phyloP scores from a whole-genome alignment of 768 basidiomycete genomes.

The Leccinum rimulosum region DNA sequence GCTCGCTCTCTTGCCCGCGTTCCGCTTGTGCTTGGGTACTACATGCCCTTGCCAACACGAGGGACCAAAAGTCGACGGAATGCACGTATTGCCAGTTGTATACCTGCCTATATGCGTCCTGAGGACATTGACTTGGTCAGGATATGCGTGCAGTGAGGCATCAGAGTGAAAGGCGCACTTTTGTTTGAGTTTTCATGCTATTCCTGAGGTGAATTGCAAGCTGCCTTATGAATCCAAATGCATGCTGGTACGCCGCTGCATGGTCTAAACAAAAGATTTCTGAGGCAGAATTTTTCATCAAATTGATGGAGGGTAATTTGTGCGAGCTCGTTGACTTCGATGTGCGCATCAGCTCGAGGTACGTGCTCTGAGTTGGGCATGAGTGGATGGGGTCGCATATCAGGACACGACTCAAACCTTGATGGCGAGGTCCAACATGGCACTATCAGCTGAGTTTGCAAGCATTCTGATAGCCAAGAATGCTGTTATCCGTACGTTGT shows the following conservation, averaged over 20 bases:
- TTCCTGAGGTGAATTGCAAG: conserved; percentile 90
- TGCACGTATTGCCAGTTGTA: conserved; percentile 99
- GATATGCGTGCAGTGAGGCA: conserved; percentile 3
- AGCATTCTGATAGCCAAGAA: conserved; percentile 83
- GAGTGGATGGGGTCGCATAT: neutral
- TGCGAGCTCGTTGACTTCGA: conserved; percentile 84
- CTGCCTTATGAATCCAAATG: conserved; percentile 93
- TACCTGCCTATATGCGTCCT: conserved; percentile 92
- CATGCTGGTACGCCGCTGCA: conserved; percentile 81
- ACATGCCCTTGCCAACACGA: conserved; percentile 83
- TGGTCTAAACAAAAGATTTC: conserved; percentile 85
- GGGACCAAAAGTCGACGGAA: conserved; percentile 93
- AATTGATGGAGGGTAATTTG: conserved; percentile 85
- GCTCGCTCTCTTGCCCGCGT: conserved; percentile 64
- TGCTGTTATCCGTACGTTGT: conserved; percentile 78
- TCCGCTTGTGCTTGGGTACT: conserved; percentile 53
- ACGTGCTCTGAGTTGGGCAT: conserved; percentile 61
- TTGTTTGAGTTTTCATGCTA: conserved; percentile 85
- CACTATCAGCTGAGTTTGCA: conserved; percentile 72
- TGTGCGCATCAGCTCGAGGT: conserved; percentile 79
- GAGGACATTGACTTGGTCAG: conserved; percentile 9
- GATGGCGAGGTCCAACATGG: conserved; percentile 79
- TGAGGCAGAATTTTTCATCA: conserved; percentile 98
- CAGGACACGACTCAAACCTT: conserved; percentile 50
- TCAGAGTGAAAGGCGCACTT: conserved; percentile 44